Conservation (phyloP, 345 rosid genomes). For the Aegle marmelos region DNA sequence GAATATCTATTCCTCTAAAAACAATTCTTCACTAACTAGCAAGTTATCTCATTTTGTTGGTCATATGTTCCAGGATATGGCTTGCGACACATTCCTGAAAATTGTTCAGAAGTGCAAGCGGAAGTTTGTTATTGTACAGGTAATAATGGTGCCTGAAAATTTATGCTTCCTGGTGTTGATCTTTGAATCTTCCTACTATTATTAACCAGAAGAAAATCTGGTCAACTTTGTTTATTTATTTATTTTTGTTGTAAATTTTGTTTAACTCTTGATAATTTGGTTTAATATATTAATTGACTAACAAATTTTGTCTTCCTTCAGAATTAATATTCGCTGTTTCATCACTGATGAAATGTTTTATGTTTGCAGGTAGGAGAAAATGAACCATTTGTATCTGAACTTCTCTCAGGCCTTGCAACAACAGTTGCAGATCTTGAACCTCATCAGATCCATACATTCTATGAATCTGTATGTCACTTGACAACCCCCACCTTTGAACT, state of each 20-base stretch:
- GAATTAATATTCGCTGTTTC: background rate
- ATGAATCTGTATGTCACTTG: slow-evolving; percentile 76
- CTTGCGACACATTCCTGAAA: slow-evolving; percentile 98
- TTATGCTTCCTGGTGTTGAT: background rate
- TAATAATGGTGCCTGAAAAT: slow-evolving; percentile 13
- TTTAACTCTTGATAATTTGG: background rate
- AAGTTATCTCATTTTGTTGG: background rate
- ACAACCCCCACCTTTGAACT: background rate
- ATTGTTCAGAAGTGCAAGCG: slow-evolving; percentile 99
- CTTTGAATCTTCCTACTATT: background rate
- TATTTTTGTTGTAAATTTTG: background rate
- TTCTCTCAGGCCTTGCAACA: slow-evolving; percentile 82
- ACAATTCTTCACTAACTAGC: background rate
- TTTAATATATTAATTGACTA: background rate
- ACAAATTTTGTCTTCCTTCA: background rate
- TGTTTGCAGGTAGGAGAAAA: slow-evolving; percentile 86
- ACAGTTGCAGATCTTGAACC: slow-evolving; percentile 98
- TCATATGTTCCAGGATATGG: slow-evolving; percentile 79
- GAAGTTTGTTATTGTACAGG: slow-evolving; percentile 93
- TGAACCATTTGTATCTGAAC: slow-evolving; percentile 98
- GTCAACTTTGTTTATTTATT: background rate
- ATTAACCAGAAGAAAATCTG: background rate
- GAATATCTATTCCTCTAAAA: background rate
- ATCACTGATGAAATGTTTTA: background rate
- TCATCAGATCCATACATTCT: slow-evolving; percentile 96